Percentiles rank a stretch among this genome's conserved stretches.
Conservation (phyloP, 345 rosid genomes). For the Microcos paniculata region DNA sequence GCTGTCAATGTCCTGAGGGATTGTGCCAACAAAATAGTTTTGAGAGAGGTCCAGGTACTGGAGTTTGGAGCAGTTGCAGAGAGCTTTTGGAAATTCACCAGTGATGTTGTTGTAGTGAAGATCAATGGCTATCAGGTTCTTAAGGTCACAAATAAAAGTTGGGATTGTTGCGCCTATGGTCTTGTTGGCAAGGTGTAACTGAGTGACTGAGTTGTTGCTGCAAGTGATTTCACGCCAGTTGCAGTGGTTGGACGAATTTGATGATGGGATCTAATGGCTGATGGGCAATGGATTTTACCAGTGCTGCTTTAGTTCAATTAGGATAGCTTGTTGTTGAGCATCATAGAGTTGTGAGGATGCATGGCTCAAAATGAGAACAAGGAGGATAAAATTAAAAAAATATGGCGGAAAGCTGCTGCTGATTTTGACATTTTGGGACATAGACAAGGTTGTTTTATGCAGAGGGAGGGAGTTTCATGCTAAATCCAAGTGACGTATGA, state of each 20-base stretch:
- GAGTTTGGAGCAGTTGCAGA: slow-evolving; percentile 48
- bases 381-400: not conserved
- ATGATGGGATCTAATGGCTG: slow-evolving; percentile 36
- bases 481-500: no score
- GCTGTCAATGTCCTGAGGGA: slow-evolving; percentile 47
- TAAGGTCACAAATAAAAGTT: slow-evolving; percentile 49
- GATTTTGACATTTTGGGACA: slow-evolving; percentile 1
- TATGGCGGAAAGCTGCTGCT: not conserved
- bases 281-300: slow-evolving; percentile 44
- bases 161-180: slow-evolving; percentile 44
- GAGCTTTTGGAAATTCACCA: slow-evolving; percentile 38
- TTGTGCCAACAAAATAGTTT: slow-evolving; percentile 43
- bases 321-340: slow-evolving; percentile 37
- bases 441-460: not conserved
- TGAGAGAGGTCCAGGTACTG: slow-evolving; percentile 41
- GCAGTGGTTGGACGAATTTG: slow-evolving; percentile 42
- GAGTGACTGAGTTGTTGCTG: slow-evolving; percentile 32
- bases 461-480: no score
- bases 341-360: slow-evolving; percentile 24
- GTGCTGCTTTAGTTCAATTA: slow-evolving; percentile 38
- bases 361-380: slow-evolving; percentile 12
- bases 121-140: slow-evolving; percentile 33
- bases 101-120: slow-evolving; percentile 33
- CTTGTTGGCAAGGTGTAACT: slow-evolving; percentile 14
- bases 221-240: slow-evolving; percentile 56